These are phyloP conservation scores for Stephanodiscus triporus DNA, from an alignment of 108 stramenopile species.

Conservation along the genomic window DNA sequence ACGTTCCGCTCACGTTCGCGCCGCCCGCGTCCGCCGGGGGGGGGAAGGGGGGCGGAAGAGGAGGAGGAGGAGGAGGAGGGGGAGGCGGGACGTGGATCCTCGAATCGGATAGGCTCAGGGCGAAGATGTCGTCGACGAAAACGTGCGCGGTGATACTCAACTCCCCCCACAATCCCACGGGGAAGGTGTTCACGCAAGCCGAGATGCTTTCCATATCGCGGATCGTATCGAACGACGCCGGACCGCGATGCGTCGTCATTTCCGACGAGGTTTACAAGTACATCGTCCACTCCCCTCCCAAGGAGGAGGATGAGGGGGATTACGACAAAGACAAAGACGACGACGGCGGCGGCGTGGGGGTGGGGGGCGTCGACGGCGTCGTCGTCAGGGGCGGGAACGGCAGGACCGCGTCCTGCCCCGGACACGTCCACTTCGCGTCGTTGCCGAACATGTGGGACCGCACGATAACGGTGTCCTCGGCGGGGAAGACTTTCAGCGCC, in stretches of 20 bases:
- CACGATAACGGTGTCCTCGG: slow-evolving; percentile 95
- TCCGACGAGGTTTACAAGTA: slow-evolving; percentile 99
- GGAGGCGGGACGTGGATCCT: slow-evolving; percentile 87
- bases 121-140: slow-evolving; percentile 73
- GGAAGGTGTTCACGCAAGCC: slow-evolving; percentile 88
- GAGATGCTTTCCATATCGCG: slow-evolving; percentile 93
- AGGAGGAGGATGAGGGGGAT: neutral
- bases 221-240: slow-evolving; percentile 65
- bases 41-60: too few species aligned
- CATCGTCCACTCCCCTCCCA: slow-evolving; percentile 89
- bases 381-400: slow-evolving; percentile 2
- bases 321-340: neutral
- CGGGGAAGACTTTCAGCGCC: slow-evolving; percentile 98
- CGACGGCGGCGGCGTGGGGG: neutral
- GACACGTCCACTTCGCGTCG: slow-evolving; percentile 88
- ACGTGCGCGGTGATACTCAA: slow-evolving; percentile 96
- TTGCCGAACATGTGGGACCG: slow-evolving; percentile 91
- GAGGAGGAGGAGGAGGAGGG: neutral
- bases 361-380: neutral
- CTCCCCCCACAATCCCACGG: slow-evolving; percentile 99
- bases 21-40: slow-evolving; percentile 4
- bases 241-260: slow-evolving; percentile 76
- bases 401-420: slow-evolving; percentile 50
- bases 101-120: slow-evolving; percentile 62
- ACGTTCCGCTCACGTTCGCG: slow-evolving; percentile 79